A percentile compares a stretch with the other conserved stretches of the same genome.
Evolutionary conservation across 2,329 filamentous ascomycete genomes (phyloP).

Genomic region (Phialophora chinensis): DNA sequence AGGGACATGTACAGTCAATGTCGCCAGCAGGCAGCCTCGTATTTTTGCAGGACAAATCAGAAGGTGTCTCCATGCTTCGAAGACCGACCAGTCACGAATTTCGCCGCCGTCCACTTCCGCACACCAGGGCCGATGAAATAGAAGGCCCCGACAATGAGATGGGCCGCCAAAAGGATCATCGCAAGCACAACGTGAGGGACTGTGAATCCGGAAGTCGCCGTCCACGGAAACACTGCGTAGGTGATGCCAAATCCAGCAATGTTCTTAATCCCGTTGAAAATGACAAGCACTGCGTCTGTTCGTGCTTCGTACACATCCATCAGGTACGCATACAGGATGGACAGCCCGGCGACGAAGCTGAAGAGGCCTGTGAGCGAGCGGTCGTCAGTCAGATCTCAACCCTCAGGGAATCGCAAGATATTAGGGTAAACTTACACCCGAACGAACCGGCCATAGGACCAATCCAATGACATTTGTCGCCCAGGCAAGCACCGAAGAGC

Average conservation of each 20-base stretch:
- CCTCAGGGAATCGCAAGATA: background rate
- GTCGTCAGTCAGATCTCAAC: background rate
- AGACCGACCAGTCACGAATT: conserved; percentile 5
- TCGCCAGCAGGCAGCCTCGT: too few species aligned
- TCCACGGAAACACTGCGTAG: conserved; percentile 18
- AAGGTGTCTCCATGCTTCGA: conserved; percentile 19
- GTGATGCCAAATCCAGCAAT: conserved; percentile 14
- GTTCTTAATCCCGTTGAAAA: conserved; percentile 18
- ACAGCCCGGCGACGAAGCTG: background rate
- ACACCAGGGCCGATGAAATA: conserved; percentile 6
- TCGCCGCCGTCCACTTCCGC: conserved; percentile 13
- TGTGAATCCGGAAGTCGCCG: background rate
- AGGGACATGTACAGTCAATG: too few species aligned
- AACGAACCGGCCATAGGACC: conserved; percentile 11
- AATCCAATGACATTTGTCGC: conserved; percentile 15
- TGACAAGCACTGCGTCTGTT: conserved; percentile 11
- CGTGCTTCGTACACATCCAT: conserved; percentile 19
- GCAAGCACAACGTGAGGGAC: conserved; percentile 7
- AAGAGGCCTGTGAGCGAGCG: conserved; percentile 5
- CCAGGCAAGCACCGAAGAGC: conserved; percentile 10
- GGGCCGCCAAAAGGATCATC: background rate
- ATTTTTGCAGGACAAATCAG: background rate
- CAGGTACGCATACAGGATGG: conserved; percentile 4
- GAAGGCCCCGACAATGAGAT: conserved; percentile 1
- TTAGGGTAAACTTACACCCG: conserved; percentile 1